A percentile compares a stretch with the other conserved stretches of the same genome.
phyloP scores from a whole-genome alignment of 768 basidiomycete genomes.

The Megacollybia marginata region DNA sequence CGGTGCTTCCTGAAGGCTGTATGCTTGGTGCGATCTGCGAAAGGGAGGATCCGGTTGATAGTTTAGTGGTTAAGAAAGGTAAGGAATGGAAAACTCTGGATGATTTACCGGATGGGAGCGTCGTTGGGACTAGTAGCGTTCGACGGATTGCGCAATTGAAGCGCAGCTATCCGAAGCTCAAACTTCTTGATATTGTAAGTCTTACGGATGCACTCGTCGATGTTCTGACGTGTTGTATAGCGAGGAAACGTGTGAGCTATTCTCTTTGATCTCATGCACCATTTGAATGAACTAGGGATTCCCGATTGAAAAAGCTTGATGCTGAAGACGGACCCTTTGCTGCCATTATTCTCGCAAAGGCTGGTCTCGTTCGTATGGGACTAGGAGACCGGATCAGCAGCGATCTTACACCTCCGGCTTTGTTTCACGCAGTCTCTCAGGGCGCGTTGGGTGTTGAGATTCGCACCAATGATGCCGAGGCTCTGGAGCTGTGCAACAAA shows the following conservation, averaged over 20 bases:
- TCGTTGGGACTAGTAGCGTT: slow-evolving; percentile 95
- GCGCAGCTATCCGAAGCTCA: slow-evolving; percentile 64
- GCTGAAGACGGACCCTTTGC: slow-evolving; percentile 71
- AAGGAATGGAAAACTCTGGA: slow-evolving; percentile 59
- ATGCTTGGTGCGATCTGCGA: slow-evolving; percentile 78
- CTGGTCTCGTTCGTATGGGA: slow-evolving; percentile 80
- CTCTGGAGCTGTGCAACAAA: slow-evolving; percentile 54
- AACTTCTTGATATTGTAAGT: slow-evolving; percentile 78
- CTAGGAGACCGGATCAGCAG: slow-evolving; percentile 68
- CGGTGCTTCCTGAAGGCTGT: slow-evolving; percentile 76
- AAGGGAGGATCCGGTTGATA: slow-evolving; percentile 85
- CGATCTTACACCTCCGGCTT: slow-evolving; percentile 64
- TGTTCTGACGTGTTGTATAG: slow-evolving; percentile 25
- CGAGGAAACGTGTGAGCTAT: slow-evolving; percentile 75
- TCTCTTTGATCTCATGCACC: no score
- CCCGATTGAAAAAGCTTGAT: slow-evolving; percentile 90
- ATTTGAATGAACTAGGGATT: slow-evolving; percentile 18
- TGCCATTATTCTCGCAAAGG: slow-evolving; percentile 88
- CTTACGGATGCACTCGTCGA: not conserved
- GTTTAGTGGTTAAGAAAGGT: slow-evolving; percentile 78
- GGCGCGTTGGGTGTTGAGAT: slow-evolving; percentile 89
- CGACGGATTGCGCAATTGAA: slow-evolving; percentile 86
- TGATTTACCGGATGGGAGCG: slow-evolving; percentile 80
- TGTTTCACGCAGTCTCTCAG: slow-evolving; percentile 90
- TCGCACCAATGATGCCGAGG: slow-evolving; percentile 53